Evolutionary conservation across 805 yeast species (phyloP), one percentile per base, ranked within the genome.

Genomic region (Torulaspora maleeae): DNA sequence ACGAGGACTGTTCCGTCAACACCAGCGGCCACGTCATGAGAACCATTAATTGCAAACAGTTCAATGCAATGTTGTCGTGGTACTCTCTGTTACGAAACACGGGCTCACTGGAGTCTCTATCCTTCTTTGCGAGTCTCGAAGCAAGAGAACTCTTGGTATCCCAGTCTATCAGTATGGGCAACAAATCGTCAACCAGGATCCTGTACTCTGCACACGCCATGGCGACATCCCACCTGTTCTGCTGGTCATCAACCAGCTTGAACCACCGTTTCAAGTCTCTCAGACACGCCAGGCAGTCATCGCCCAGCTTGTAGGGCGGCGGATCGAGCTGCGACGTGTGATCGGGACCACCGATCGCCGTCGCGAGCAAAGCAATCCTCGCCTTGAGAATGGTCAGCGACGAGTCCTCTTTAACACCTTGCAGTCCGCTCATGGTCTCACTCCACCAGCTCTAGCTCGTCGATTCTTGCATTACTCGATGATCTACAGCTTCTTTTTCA

Each of bases 281-380:
- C 27, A 93, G 67, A 66, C 97, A 88, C 0, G 89, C 89, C 25
- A 76, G 54, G 25, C 69, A 63, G 41, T 91, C 97, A 48, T 83
- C 88, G 9, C 98, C 98, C 2, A 90, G 73, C 48, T 78, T 79
- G 58, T 93, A 93, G 0, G 80, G 79, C 0, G 75, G 72, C 3
- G 75, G 74, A 1, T 66, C 62, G 2, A 60, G 51, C 4, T 67
- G 62, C 0, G 82, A 70, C 1, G 82, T 66, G 38, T 82, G 78
- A 64, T 90, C 96, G 0, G 82, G 77, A 1, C 97, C 98, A 43
- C 99, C 99, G 2, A 91, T 73, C 0, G 98, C 95, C 3, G 95
- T 79, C 3, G 89, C 87, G 32, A 90, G 72, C 35, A 86, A 79
- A 11, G 90, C 77, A 27, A 91, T 83, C 63, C 87, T 88, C 0